These are phyloP conservation scores for Penicillium coffeae DNA, from an alignment of 495 filamentous ascomycete genomes.

Conservation along the genomic window DNA sequence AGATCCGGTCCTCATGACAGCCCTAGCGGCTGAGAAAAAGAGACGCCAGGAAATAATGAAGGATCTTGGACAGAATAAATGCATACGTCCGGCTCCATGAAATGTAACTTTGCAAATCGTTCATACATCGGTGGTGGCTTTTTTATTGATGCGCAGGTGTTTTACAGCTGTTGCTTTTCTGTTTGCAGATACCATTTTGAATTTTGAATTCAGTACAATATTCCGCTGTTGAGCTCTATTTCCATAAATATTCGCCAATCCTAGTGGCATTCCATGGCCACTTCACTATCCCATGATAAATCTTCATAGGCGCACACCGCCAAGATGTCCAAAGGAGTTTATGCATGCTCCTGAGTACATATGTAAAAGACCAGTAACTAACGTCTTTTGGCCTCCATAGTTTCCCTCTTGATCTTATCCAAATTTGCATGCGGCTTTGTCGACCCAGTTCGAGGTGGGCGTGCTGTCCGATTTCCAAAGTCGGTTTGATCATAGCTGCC, in stretches of 20 bases:
- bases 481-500: constrained; percentile 6
- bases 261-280: neutral
- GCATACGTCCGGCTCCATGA: too few relatives aligned
- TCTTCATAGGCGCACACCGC: neutral
- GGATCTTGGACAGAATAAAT: neutral
- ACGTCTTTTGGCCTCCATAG: neutral
- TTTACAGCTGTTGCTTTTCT: neutral
- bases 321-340: neutral
- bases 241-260: neutral
- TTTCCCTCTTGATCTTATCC: neutral
- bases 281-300: neutral
- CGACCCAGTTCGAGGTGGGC: constrained; percentile 1
- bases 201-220: neutral
- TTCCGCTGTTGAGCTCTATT: neutral
- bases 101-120: neutral
- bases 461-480: constrained; percentile 6
- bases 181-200: neutral
- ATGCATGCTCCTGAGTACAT: neutral
- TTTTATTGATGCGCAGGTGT: neutral
- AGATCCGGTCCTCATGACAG: constrained; percentile 13
- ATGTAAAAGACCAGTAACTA: too few relatives aligned
- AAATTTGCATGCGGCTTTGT: neutral
- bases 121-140: neutral
- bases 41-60: constrained; percentile 20
- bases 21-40: constrained; percentile 8